Evolutionary conservation across 345 rosid genomes (phyloP), one percentile per base, ranked within the genome.

Genomic region (Citropsis articulata): DNA sequence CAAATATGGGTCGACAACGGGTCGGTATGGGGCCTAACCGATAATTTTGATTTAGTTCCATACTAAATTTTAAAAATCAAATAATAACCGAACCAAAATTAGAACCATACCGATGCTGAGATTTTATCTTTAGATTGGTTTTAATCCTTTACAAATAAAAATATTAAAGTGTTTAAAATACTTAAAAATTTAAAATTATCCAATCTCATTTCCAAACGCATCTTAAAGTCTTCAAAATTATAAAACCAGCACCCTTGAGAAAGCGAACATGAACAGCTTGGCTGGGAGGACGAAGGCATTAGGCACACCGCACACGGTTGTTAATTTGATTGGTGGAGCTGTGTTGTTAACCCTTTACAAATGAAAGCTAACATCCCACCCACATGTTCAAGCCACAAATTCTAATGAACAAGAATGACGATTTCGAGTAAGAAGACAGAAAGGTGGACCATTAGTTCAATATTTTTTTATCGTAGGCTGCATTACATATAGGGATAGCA

Each of bases 261-360:
- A 77, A 78, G 85, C 84, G 65, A 79, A 85, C 69, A 75, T 86
- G 75, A 86, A 73, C 85, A 83, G 81, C 61, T 85, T 67, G 74
- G 76, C 87, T 7, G 91, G 88, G 30, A 65, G 69, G 12, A 81
- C 86, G 6, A 89, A 89, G 85, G 73, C 84, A 72, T 19, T 88
- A 7, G 92, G 96, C 2, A 79, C 38, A 36, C 8, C 91, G 96
- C 2, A 79, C 38, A 36, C 8, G 8, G 68, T 87, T 63, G 75
- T 88, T 63, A 89, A 92, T 69, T 2, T 40, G 13, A 75, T 89
- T 18, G 88, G 87, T 62, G 92, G 96, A 75, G 91, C 96, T 75
- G 75, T 90, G 84, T 18, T 86, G 30, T 56, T 92, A 27, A 90
- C 87, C 13, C 81, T 87, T 69, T 89, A 87, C 80, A 83, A 77